phyloP scores from a whole-genome alignment of 495 filamentous ascomycete species.

The Tuber magnatum region DNA sequence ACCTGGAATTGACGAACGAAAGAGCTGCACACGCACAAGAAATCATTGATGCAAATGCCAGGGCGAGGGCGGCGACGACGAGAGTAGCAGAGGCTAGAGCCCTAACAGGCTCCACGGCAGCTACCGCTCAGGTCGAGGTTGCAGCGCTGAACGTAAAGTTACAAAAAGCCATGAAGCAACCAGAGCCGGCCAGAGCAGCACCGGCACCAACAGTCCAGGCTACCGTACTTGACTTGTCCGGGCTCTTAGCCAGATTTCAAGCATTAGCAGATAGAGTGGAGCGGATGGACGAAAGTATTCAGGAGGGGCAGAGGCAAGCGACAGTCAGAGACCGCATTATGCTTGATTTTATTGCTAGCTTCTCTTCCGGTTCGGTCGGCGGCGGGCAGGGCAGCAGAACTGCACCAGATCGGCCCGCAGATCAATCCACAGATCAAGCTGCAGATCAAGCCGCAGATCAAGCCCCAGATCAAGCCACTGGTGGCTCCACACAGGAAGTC shows the following conservation, averaged over 20 bases:
- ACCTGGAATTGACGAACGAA: too few species aligned
- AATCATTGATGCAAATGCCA: too few species aligned
- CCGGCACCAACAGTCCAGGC: not conserved
- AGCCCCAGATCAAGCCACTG: not conserved
- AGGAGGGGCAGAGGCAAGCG: not conserved
- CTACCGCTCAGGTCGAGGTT: not conserved
- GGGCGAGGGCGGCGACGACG: too few species aligned
- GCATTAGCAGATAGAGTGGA: not conserved
- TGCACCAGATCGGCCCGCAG: not conserved
- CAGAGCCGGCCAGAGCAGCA: not conserved
- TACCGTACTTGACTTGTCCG: not conserved
- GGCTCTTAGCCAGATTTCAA: not conserved
- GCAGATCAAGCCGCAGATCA: not conserved
- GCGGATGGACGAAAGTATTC: not conserved
- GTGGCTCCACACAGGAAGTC: too few species aligned
- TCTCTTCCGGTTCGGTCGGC: not conserved
- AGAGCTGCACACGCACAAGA: too few species aligned
- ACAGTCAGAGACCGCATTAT: not conserved
- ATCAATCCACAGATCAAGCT: not conserved
- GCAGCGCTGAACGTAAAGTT: too few species aligned
- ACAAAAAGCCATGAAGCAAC: not conserved
- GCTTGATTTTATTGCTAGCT: not conserved
- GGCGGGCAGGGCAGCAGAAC: not conserved
- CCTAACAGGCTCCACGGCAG: not conserved
- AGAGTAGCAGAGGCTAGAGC: not conserved